Conservation (phyloP, 371 early-diverging fungal species). For the Rhizopus delemar region DNA sequence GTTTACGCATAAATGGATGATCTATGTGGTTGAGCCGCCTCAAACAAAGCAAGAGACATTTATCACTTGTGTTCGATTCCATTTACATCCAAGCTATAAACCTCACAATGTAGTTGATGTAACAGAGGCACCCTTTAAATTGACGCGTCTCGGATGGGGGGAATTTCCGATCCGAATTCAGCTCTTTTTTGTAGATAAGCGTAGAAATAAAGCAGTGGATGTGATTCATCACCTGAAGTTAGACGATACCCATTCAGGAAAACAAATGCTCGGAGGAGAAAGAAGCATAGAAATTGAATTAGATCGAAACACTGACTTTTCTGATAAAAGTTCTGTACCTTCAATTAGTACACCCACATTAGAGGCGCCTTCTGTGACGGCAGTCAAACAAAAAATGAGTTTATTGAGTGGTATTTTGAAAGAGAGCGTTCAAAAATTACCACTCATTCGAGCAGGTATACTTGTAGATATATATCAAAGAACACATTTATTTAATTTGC, state of each 20-base stretch:
- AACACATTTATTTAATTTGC: not conserved
- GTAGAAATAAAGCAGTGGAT: conserved; percentile 82
- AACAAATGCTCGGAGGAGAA: conserved; percentile 74
- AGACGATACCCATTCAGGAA: conserved; percentile 72
- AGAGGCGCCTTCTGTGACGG: conserved; percentile 7
- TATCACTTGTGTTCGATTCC: conserved; percentile 79
- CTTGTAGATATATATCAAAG: not conserved
- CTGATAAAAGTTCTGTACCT: conserved; percentile 25
- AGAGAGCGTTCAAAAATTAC: conserved; percentile 32
- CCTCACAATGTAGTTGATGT: conserved; percentile 88
- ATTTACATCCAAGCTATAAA: conserved; percentile 86
- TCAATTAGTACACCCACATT: not conserved
- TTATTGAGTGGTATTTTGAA: conserved; percentile 37
- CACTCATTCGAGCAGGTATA: conserved; percentile 38
- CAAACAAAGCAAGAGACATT: conserved; percentile 62
- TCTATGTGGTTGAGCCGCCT: conserved; percentile 72
- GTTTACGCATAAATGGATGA: conserved; percentile 88
- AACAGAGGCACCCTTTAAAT: conserved; percentile 74
- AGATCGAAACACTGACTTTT: conserved; percentile 79
- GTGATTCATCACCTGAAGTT: conserved; percentile 82
- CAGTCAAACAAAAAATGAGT: conserved; percentile 38
- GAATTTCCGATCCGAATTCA: conserved; percentile 89
- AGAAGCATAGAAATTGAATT: conserved; percentile 79
- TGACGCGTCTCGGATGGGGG: conserved; percentile 91
- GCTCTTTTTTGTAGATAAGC: conserved; percentile 75